Evolutionary conservation across 108 stramenopile species (phyloP).

Genomic region (Conticribra guillardii): DNA sequence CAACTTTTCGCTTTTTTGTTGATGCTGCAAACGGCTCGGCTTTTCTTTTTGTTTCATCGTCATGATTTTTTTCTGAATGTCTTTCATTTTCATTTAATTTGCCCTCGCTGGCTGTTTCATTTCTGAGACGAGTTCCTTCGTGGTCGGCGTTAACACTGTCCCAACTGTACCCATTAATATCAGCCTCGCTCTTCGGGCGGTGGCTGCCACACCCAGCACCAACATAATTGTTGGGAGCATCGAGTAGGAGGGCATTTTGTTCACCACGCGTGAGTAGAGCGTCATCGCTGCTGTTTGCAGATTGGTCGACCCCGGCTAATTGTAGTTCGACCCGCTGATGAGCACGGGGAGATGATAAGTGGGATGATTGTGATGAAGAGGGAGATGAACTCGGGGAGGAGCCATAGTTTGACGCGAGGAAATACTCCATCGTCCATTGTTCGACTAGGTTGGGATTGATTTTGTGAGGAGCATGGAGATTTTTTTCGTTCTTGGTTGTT

Average conservation of each 20-base stretch:
- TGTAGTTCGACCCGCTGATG: not conserved
- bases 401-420: constrained; percentile 9
- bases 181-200: constrained; percentile 24
- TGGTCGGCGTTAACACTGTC: not conserved
- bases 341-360: not conserved
- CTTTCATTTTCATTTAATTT: too few species aligned
- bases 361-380: constrained; percentile 2
- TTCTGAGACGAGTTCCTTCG: too few species aligned
- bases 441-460: too few species aligned
- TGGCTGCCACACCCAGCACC: constrained; percentile 22
- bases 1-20: not conserved
- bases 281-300: not conserved
- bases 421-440: constrained; percentile 4
- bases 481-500: too few species aligned
- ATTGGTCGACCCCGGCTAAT: not conserved
- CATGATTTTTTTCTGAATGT: too few species aligned
- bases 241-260: constrained; percentile 14
- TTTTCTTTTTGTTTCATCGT: not conserved
- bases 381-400: constrained; percentile 6
- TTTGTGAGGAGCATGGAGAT: too few species aligned
- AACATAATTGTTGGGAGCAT: constrained; percentile 18
- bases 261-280: constrained; percentile 12
- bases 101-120: too few species aligned
- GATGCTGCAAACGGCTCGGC: not conserved
- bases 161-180: constrained; percentile 15